Conservation (phyloP, 495 filamentous ascomycete genomes). For the Ramalina intermedia region DNA sequence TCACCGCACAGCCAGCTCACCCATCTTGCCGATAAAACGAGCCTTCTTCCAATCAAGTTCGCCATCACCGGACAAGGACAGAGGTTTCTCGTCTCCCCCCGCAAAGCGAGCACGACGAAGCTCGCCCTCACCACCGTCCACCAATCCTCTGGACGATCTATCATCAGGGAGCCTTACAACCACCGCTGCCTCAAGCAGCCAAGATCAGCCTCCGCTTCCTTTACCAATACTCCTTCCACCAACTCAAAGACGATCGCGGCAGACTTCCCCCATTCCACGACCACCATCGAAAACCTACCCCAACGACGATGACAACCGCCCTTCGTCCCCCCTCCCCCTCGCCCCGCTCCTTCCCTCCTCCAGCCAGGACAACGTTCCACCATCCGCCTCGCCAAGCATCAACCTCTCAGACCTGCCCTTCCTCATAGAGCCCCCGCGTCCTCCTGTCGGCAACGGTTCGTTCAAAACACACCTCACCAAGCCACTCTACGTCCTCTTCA, state of each 20-base stretch:
- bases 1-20: slow-evolving; percentile 3
- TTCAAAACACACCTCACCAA: slow-evolving; percentile 38
- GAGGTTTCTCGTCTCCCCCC: slow-evolving; percentile 3
- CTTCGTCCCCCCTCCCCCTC: background rate
- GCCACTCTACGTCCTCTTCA: slow-evolving; percentile 3
- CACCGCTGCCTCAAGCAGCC: background rate
- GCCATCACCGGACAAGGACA: slow-evolving; percentile 3
- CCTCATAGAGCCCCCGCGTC: slow-evolving; percentile 31
- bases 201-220: background rate
- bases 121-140: slow-evolving; percentile 2
- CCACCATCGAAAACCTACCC: background rate
- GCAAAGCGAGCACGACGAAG: slow-evolving; percentile 5
- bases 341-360: background rate
- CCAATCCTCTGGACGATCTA: background rate
- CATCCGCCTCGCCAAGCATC: background rate
- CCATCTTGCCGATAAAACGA: slow-evolving; percentile 5
- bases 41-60: slow-evolving; percentile 6
- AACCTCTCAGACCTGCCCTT: slow-evolving; percentile 13
- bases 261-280: background rate
- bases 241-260: background rate
- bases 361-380: background rate
- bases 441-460: slow-evolving; percentile 24
- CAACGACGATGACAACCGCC: background rate
- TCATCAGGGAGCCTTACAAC: background rate
- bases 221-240: background rate